Percentiles rank a stretch among this genome's conserved stretches.
Conservation (phyloP, 768 basidiomycete genomes). For the Lactarius tabidus region DNA sequence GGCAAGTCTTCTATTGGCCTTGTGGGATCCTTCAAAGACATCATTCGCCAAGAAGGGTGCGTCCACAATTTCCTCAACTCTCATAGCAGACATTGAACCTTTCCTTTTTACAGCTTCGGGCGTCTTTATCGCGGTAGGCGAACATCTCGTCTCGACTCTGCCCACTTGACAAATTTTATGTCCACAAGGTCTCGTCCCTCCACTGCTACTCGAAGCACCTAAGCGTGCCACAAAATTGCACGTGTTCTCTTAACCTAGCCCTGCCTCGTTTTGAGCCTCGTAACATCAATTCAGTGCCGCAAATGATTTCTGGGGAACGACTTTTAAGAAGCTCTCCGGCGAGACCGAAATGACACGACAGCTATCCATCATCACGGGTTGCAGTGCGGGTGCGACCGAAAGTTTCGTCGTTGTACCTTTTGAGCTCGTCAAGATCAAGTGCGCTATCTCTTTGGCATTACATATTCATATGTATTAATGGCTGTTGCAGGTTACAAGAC, state of each 20-base stretch:
- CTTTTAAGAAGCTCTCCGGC: slow-evolving; percentile 56
- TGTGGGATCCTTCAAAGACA: slow-evolving; percentile 75
- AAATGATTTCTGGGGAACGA: slow-evolving; percentile 96
- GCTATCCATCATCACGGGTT: slow-evolving; percentile 88
- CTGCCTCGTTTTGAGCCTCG: slow-evolving; percentile 6
- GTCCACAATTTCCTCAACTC: slow-evolving; percentile 29
- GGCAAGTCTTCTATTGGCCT: slow-evolving; percentile 74
- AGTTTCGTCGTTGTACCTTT: slow-evolving; percentile 95
- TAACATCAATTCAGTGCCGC: slow-evolving; percentile 43
- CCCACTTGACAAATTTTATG: neutral
- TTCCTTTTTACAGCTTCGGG: slow-evolving; percentile 48
- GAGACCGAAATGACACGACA: slow-evolving; percentile 82
- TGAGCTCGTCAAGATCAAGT: slow-evolving; percentile 91
- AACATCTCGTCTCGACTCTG: neutral
- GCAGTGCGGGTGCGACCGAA: slow-evolving; percentile 93
- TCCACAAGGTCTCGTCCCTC: slow-evolving; percentile 79
- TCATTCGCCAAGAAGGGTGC: slow-evolving; percentile 90
- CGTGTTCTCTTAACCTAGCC: slow-evolving; percentile 30
- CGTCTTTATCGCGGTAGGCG: slow-evolving; percentile 80
- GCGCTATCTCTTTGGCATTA: slow-evolving; percentile 16
- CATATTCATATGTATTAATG: neutral
- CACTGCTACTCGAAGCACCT: slow-evolving; percentile 91
- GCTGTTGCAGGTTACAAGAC: slow-evolving; percentile 69
- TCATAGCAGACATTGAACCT: slow-evolving; percentile 2
- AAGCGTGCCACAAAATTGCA: slow-evolving; percentile 97